Base-by-base conservation (phyloP, 1,139 yeast genomes). In the Diutina mesorugosa region DNA sequence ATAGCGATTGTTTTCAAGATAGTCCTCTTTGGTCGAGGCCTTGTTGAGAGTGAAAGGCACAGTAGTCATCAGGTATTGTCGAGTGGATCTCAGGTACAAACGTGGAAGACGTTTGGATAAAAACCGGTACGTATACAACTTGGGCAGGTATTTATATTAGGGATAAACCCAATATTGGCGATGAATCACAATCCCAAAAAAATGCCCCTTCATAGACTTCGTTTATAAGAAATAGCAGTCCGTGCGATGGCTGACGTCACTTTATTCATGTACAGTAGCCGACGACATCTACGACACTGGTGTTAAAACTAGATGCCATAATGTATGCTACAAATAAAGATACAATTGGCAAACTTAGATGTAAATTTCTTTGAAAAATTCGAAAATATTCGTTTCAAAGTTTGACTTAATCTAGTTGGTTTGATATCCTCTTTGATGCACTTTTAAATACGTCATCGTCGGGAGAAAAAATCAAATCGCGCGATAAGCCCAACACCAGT, bases 1-100 rank as follows among this genome's bases (percentile, higher is more conserved):
- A 57, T 74, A 75, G 62, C 73, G 76, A 73, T 93, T 93, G 65
- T 87, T 83, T 58, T 78, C 72, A 53, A 91, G 72, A 65, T 81
- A 83, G 57, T 88, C 91, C 55, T 80, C 76, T 56, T 88, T 67
- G 3, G 79, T 73, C 14, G 88, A 83, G n/a, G 78, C 74, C 64
- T 77, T 77, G 51, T 76, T 74, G 57, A 85, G 72, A 1, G 83
- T 77, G 68, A 85, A 85, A n/a, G 63, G 63, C 16, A 45, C 53
- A 21, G 38, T 6, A 28, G 51, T 48, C 53, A 50, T 50, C 51
- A 47, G 51, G 21, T 29, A 29, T 5, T 3, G 18, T 14, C 53
- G 41, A 21, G 30, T 46, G 8, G 21, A n/a, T 46, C 41, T 35
- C 41, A 35, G 14, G 14, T 10, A 35, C 41, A 35, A 35, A 35